Evolutionary conservation across 2,329 filamentous ascomycete genomes (phyloP).

Genomic region (Talaromyces marneffei): DNA sequence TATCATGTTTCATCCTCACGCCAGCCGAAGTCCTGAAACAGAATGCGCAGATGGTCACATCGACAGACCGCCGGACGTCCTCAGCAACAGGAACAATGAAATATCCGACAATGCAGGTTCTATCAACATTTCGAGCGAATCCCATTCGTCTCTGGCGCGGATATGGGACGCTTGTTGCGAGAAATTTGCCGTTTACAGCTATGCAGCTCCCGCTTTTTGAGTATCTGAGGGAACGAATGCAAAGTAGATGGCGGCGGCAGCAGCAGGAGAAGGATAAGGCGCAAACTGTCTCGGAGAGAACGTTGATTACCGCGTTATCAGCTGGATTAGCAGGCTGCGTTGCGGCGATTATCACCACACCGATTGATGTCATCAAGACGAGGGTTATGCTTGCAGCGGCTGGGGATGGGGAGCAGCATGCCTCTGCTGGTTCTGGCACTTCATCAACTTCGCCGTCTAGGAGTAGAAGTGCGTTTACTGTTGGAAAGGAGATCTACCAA

Average conservation of each 20-base stretch:
- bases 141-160: slow-evolving; percentile 59
- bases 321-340: slow-evolving; percentile 69
- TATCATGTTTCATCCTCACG: slow-evolving; percentile 79
- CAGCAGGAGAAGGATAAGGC: slow-evolving; percentile 18
- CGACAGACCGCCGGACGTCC: slow-evolving; percentile 1
- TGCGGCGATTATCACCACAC: slow-evolving; percentile 77
- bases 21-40: slow-evolving; percentile 90
- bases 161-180: slow-evolving; percentile 72
- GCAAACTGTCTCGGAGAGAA: slow-evolving; percentile 45
- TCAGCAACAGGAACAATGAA: slow-evolving; percentile 11
- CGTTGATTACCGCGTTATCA: slow-evolving; percentile 63
- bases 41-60: slow-evolving; percentile 76
- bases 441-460: slow-evolving; percentile 12
- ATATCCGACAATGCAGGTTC: slow-evolving; percentile 51
- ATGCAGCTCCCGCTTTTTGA: slow-evolving; percentile 88
- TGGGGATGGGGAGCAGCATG: slow-evolving; percentile 17
- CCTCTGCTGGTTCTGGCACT: background rate
- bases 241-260: slow-evolving; percentile 31
- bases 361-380: slow-evolving; percentile 85
- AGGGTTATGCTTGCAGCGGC: slow-evolving; percentile 72
- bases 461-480: slow-evolving; percentile 37
- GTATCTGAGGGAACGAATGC: slow-evolving; percentile 54
- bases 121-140: slow-evolving; percentile 51
- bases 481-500: slow-evolving; percentile 59
- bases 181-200: slow-evolving; percentile 82